phyloP scores from a whole-genome alignment of 2,329 filamentous ascomycete genomes.

The Phialophora verrucosa region DNA sequence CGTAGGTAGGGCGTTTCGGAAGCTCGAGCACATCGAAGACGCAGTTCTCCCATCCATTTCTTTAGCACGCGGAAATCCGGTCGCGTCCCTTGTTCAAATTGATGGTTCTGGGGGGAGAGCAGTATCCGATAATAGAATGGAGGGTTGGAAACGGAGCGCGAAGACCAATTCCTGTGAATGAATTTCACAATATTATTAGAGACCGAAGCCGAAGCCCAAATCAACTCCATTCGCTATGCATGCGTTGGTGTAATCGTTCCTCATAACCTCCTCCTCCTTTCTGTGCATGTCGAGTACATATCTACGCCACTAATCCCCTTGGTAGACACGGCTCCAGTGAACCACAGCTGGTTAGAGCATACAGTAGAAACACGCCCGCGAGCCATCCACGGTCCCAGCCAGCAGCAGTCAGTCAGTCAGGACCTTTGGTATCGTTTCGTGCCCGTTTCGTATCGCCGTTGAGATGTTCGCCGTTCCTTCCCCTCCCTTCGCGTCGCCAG shows the following conservation, averaged over 20 bases:
- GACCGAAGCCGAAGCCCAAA: background rate
- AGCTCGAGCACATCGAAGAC: background rate
- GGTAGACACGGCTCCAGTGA: background rate
- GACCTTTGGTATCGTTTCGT: background rate
- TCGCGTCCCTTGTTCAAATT: background rate
- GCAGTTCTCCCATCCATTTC: background rate
- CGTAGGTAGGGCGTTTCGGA: background rate
- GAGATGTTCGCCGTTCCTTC: background rate
- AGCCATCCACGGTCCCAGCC: background rate
- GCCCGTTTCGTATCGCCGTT: background rate
- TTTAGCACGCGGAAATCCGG: too few relatives aligned
- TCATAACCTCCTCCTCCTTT: background rate
- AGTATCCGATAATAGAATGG: background rate
- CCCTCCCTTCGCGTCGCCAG: background rate
- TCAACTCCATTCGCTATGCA: constrained; percentile 4
- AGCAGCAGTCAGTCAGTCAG: too few relatives aligned
- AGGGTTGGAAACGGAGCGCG: background rate
- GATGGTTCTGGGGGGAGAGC: background rate
- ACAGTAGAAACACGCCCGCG: background rate
- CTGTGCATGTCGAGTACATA: background rate
- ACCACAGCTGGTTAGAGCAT: background rate
- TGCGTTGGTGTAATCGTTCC: background rate
- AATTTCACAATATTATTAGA: background rate
- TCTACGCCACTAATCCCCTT: background rate
- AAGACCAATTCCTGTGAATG: background rate